Evolutionary conservation across 1,284 basidiomycete genomes (phyloP).

Genomic region (Porodaedalea pini): DNA sequence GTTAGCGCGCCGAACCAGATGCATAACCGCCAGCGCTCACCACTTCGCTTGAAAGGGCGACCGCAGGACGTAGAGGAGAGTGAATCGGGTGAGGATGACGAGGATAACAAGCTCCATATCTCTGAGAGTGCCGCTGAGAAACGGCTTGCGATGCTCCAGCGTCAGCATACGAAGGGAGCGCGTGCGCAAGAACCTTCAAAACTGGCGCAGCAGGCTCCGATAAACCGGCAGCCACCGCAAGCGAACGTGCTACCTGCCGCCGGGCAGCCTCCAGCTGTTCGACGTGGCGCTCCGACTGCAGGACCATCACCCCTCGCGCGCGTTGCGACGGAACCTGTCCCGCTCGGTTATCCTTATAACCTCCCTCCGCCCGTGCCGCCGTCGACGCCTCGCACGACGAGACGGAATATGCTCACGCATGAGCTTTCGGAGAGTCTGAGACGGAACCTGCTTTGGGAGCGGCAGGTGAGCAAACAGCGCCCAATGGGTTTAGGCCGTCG

Average conservation of each 20-base stretch:
- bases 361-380: conserved; percentile 65
- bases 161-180: conserved; percentile 36
- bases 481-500: conserved; percentile 35
- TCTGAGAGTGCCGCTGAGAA: conserved; percentile 62
- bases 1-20: conserved; percentile 3
- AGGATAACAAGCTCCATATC: conserved; percentile 48
- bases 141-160: conserved; percentile 47
- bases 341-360: conserved; percentile 69
- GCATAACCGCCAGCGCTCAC: conserved; percentile 9
- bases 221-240: conserved; percentile 22
- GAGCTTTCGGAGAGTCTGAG: conserved; percentile 85
- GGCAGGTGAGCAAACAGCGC: conserved; percentile 60
- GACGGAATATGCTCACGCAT: conserved; percentile 77
- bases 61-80: conserved; percentile 69
- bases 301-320: conserved; percentile 20
- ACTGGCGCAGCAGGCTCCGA: conserved; percentile 24
- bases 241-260: background rate
- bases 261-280: background rate
- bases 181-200: conserved; percentile 20
- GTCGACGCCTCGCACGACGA: conserved; percentile 80
- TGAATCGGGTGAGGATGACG: conserved; percentile 49
- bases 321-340: conserved; percentile 45
- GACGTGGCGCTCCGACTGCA: background rate
- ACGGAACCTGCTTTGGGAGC: conserved; percentile 82
- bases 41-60: conserved; percentile 50